phyloP scores from a whole-genome alignment of 2,329 filamentous ascomycete species.

The Paraphaeosphaeria sporulosa region DNA sequence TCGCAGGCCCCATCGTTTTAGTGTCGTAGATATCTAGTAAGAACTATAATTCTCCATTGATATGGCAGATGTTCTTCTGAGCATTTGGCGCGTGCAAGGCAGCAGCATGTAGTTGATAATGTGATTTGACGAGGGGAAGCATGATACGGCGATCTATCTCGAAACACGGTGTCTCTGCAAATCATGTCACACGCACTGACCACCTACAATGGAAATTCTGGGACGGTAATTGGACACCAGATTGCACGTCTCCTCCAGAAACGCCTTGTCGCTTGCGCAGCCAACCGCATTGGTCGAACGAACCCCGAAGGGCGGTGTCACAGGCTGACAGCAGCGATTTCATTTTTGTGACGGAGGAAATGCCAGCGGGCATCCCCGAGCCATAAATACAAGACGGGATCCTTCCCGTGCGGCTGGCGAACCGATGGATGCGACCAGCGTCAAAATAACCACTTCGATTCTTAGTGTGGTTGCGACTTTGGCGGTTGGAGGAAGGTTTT shows the following conservation, averaged over 20 bases:
- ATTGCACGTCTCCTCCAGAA: not conserved
- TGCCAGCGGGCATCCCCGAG: not conserved
- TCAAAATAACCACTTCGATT: not conserved
- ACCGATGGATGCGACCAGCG: not conserved
- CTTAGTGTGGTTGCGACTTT: conserved; percentile 7
- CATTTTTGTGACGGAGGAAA: not conserved
- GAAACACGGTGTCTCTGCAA: not conserved
- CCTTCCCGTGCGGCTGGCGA: not conserved
- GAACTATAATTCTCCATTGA: too few species aligned
- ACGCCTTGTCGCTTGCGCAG: not conserved
- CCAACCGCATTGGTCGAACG: not conserved
- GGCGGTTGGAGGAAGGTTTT: conserved; percentile 5
- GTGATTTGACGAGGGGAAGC: too few species aligned
- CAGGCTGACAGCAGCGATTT: not conserved
- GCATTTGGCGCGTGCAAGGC: too few species aligned
- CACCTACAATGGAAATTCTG: not conserved
- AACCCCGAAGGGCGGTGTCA: not conserved
- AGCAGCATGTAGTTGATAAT: too few species aligned
- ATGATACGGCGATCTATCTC: too few species aligned
- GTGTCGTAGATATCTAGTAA: not conserved
- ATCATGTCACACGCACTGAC: not conserved
- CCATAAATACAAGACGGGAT: not conserved
- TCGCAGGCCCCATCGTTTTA: not conserved
- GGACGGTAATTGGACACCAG: not conserved
- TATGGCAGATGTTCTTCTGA: too few species aligned